These are phyloP conservation scores for Aspergillus coremiiformis DNA, from an alignment of 495 filamentous ascomycete species.

Conservation along the genomic window DNA sequence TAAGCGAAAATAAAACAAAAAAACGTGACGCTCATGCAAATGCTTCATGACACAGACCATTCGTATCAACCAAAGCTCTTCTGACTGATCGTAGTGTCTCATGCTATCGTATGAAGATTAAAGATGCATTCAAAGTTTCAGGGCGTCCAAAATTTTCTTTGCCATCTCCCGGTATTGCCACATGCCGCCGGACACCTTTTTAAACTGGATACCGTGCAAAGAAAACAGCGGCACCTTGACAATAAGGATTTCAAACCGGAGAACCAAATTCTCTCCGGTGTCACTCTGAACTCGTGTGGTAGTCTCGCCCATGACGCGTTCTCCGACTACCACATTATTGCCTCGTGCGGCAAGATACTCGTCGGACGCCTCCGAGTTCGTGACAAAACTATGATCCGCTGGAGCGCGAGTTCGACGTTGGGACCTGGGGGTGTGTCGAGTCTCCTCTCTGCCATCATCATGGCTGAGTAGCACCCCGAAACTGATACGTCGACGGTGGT, in stretches of 20 bases:
- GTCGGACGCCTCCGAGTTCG: conserved; percentile 73
- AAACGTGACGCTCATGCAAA: conserved; percentile 27
- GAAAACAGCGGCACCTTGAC: conserved; percentile 95
- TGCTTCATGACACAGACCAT: conserved; percentile 22
- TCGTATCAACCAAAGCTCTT: neutral
- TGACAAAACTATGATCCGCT: conserved; percentile 60
- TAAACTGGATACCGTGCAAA: conserved; percentile 96
- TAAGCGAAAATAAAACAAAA: conserved; percentile 13
- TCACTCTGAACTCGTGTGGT: conserved; percentile 83
- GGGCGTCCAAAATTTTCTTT: conserved; percentile 81
- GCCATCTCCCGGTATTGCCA: conserved; percentile 99
- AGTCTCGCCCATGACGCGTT: conserved; percentile 64
- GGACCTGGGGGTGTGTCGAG: conserved; percentile 23
- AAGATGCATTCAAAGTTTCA: conserved; percentile 55
- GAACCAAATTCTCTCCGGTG: conserved; percentile 65
- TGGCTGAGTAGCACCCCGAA: conserved; percentile 65
- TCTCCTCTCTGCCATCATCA: conserved; percentile 43
- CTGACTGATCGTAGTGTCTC: neutral
- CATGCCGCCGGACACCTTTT: conserved; percentile 88
- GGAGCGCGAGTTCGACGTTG: conserved; percentile 37
- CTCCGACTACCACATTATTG: conserved; percentile 28
- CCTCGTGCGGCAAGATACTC: conserved; percentile 50
- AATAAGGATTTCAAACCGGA: conserved; percentile 93
- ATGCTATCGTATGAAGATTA: conserved; percentile 1
- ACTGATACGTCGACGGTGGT: conserved; percentile 71